These are phyloP conservation scores for Psilocybe cubensis DNA, from an alignment of 768 basidiomycete genomes.

Conservation along the genomic window DNA sequence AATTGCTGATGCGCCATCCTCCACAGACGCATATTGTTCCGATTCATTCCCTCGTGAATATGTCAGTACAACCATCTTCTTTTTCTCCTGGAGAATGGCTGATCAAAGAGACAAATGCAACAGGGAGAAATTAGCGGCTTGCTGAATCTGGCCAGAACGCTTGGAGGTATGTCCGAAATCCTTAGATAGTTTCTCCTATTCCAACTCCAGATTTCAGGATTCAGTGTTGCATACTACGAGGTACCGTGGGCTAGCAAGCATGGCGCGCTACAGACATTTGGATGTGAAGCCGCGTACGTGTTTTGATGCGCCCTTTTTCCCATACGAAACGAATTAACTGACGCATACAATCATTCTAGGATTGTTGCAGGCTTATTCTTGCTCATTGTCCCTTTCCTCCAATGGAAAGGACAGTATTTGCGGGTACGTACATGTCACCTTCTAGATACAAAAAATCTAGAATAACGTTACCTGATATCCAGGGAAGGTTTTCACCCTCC, in stretches of 20 bases:
- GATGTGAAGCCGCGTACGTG: conserved; percentile 62
- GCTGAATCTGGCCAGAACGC: conserved; percentile 56
- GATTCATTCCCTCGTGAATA: conserved; percentile 25
- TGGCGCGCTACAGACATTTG: conserved; percentile 65
- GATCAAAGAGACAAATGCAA: too few species aligned
- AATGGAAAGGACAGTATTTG: conserved; percentile 48
- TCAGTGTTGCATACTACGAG: conserved; percentile 69
- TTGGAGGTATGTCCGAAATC: conserved; percentile 43
- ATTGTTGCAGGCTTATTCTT: conserved; percentile 56
- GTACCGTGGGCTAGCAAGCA: conserved; percentile 64
- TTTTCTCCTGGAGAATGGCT: too few species aligned
- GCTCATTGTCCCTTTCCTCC: conserved; percentile 53
- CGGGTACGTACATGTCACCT: conserved; percentile 39
- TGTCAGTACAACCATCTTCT: not conserved
- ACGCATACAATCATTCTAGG: conserved; percentile 20
- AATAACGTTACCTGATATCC: not conserved
- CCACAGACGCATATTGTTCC: conserved; percentile 23
- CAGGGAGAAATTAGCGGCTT: conserved; percentile 68
- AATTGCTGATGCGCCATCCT: conserved; percentile 37
- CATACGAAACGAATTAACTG: not conserved
- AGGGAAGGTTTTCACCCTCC: conserved; percentile 9
- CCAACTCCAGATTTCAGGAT: conserved; percentile 34
- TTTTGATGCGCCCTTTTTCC: too few species aligned
- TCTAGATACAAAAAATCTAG: too few species aligned
- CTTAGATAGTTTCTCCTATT: not conserved